Evolutionary conservation across 495 filamentous ascomycete species (phyloP).

Genomic region (Tirmania nivea): DNA sequence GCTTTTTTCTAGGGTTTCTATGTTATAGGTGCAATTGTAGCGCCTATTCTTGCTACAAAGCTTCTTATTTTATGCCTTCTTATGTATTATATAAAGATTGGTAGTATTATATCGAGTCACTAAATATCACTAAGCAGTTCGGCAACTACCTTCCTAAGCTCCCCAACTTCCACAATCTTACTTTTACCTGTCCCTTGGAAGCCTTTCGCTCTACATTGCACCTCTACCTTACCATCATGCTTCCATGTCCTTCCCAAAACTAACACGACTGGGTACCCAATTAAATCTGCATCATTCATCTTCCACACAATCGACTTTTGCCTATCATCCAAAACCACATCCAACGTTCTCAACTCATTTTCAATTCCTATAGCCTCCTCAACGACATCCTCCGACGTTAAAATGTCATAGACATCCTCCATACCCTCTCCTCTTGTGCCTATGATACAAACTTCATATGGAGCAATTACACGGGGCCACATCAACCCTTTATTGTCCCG

Average conservation of each 20-base stretch:
- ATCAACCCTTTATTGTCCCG: slow-evolving; percentile 55
- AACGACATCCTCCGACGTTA: slow-evolving; percentile 17
- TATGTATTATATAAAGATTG: not conserved
- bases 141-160: not conserved
- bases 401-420: slow-evolving; percentile 34
- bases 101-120: not conserved
- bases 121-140: not conserved
- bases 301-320: slow-evolving; percentile 53
- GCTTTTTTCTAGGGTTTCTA: not conserved
- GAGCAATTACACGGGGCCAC: slow-evolving; percentile 74
- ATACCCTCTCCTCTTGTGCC: slow-evolving; percentile 31
- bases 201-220: slow-evolving; percentile 41
- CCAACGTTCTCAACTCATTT: slow-evolving; percentile 16
- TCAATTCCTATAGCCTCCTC: slow-evolving; percentile 1
- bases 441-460: slow-evolving; percentile 59
- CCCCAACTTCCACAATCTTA: slow-evolving; percentile 26
- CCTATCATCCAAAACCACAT: slow-evolving; percentile 62
- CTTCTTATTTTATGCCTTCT: not conserved
- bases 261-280: slow-evolving; percentile 69
- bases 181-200: slow-evolving; percentile 22
- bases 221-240: slow-evolving; percentile 37
- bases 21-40: not conserved
- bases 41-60: not conserved
- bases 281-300: slow-evolving; percentile 64
- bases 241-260: slow-evolving; percentile 58